Evolutionary conservation across 2,329 filamentous ascomycete genomes (phyloP).

Genomic region (Pestalotiopsis sp.): DNA sequence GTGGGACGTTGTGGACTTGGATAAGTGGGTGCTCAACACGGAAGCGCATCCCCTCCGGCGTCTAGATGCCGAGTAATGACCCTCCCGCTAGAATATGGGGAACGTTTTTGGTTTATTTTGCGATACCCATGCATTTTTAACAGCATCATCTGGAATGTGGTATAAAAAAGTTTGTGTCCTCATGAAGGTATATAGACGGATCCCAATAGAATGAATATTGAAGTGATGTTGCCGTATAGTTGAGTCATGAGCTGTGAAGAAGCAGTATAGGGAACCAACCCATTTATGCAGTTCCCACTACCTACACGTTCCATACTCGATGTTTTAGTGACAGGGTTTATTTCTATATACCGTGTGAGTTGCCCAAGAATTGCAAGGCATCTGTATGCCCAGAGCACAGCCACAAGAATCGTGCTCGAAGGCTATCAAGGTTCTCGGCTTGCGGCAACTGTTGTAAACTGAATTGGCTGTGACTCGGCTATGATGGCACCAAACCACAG

Average conservation of each 20-base stretch:
- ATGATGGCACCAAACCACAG: not conserved
- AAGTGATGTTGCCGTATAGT: not conserved
- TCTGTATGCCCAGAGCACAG: not conserved
- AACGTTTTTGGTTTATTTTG: not conserved
- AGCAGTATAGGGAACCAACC: not conserved
- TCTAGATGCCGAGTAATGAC: constrained; percentile 23
- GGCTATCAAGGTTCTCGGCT: not conserved
- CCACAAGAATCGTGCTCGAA: not conserved
- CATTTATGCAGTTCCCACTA: not conserved
- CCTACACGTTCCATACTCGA: not conserved
- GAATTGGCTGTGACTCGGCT: not conserved
- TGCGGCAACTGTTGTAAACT: not conserved
- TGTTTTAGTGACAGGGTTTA: not conserved
- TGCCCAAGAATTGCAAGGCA: not conserved
- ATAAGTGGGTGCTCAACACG: constrained; percentile 63
- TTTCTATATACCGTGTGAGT: not conserved
- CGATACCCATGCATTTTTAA: constrained; percentile 4
- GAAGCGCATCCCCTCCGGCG: constrained; percentile 54
- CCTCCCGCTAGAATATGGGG: not conserved
- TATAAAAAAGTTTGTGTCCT: not conserved
- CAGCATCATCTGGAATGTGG: not conserved
- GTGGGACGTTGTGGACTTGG: constrained; percentile 58
- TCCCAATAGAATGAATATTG: not conserved
- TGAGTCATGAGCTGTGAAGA: not conserved
- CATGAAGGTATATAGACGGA: not conserved